Evolutionary conservation across 257 asterid genomes (phyloP), one percentile per base, ranked within the genome.

Genomic region (Paraleonurus japonicus): DNA sequence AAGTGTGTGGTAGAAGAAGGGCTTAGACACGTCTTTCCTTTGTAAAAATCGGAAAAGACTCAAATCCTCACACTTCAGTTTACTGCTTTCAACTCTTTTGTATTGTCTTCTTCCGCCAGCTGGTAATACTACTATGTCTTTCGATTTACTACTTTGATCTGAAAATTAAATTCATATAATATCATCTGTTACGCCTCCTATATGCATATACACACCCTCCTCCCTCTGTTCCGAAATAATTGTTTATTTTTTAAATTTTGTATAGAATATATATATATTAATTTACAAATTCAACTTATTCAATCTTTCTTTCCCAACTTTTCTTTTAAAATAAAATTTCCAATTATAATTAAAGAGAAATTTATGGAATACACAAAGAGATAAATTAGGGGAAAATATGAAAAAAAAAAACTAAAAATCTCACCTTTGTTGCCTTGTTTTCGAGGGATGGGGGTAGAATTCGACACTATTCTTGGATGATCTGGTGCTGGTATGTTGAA

Each of bases 1-100:
- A 47, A 85, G 67, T 0, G 95, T 75, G 81, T 75, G 75, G 64
- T 76, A 73, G 61, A 87, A 87, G 48, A 75, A 87, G 11, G 82
- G 67, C 70, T 78, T 75, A 1, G 86, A 81, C 9, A 85, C 69
- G 76, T 86, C 90, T 54, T 73, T 87, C 41, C 71, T 70, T 4
- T 57, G 75, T 11, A 80, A 33, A 13, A 67, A 53, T 8, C 73
- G 73, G 35, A 76, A 79, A 43, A 74, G 47, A 20, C 58, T 51
- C 24, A 81, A 72, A 22, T 74, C 41, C 23, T 73, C 85, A 70
- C 91, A 86, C 64, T 47, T 70, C 23, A 79, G 13, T 58, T 75
- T 65, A 71, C 51, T 80, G 53, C 11, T 61, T 70, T 62, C 74
- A 9, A 67, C 79, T 71, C 76, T 61, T 39, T 48, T 69, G 5